A percentile compares a stretch with the other conserved stretches of the same genome.
Evolutionary conservation across 805 yeast species (phyloP).

Genomic region (Kluyveromyces dobzhanskii): DNA sequence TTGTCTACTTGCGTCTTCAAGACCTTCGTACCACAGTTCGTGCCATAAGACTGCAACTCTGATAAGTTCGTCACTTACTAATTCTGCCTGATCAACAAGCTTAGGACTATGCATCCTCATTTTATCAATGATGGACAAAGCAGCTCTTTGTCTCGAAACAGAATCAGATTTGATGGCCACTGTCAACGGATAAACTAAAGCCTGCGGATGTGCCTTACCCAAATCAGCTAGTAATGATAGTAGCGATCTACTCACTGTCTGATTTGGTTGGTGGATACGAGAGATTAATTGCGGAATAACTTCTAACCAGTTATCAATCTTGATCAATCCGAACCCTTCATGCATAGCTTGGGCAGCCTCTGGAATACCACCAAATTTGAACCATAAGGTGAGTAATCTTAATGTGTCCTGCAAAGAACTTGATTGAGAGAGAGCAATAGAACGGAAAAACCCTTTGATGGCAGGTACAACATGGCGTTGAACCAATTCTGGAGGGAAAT

Average conservation of each 20-base stretch:
- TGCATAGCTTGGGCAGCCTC: constrained; percentile 87
- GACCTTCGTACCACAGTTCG: constrained; percentile 95
- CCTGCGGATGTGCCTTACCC: constrained; percentile 96
- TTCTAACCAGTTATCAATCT: constrained; percentile 89
- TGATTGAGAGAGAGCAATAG: constrained; percentile 78
- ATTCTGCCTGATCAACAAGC: constrained; percentile 84
- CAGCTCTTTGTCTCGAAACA: constrained; percentile 82
- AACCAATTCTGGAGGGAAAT: constrained; percentile 45
- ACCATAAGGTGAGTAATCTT: constrained; percentile 87
- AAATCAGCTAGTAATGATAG: constrained; percentile 75
- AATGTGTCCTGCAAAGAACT: constrained; percentile 90
- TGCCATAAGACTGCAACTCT: constrained; percentile 96
- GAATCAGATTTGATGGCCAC: constrained; percentile 95
- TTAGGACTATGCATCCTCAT: constrained; percentile 82
- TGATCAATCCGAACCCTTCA: constrained; percentile 84
- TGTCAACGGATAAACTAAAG: constrained; percentile 87
- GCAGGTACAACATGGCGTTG: constrained; percentile 93
- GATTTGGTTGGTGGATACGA: constrained; percentile 92
- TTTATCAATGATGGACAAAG: constrained; percentile 80
- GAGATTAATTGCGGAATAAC: constrained; percentile 94
- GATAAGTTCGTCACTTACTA: constrained; percentile 89
- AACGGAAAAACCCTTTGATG: constrained; percentile 89
- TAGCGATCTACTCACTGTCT: constrained; percentile 69
- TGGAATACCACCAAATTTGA: constrained; percentile 86
- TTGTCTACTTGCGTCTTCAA: constrained; percentile 91